Evolutionary conservation across 257 asterid species (phyloP).

Genomic region (Mentha longifolia): DNA sequence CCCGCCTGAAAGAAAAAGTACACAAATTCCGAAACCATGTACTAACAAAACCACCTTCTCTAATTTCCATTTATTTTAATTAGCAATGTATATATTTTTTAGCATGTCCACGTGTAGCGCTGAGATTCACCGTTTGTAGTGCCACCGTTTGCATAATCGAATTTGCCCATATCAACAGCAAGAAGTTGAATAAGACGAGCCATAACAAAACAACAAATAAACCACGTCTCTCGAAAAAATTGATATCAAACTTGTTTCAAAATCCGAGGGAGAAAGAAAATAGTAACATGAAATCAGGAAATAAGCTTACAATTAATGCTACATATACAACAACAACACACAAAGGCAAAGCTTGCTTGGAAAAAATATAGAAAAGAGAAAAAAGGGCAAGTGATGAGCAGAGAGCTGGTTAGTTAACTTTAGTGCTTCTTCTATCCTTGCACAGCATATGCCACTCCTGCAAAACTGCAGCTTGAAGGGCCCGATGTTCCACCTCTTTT

Average conservation of each 20-base stretch:
- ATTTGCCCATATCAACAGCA: background rate
- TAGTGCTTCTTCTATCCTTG: conserved; percentile 86
- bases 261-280: background rate
- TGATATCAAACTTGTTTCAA: background rate
- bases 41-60: too few relatives aligned
- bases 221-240: background rate
- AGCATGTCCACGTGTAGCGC: too few relatives aligned
- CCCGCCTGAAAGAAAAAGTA: too few relatives aligned
- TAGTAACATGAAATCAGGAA: background rate
- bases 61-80: too few relatives aligned
- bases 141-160: too few relatives aligned
- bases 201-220: background rate
- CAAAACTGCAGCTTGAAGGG: conserved; percentile 82
- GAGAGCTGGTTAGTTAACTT: conserved; percentile 48
- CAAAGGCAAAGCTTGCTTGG: background rate
- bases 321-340: conserved; percentile 25
- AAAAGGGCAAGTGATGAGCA: background rate
- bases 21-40: too few relatives aligned
- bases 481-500: conserved; percentile 93
- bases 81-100: too few relatives aligned
- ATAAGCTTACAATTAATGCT: conserved; percentile 10
- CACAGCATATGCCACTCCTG: conserved; percentile 94
- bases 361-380: background rate
- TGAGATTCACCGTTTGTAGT: too few relatives aligned
- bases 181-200: background rate